Conservation (phyloP, 129 eudicot genomes). For the Cynara cardunculus region DNA sequence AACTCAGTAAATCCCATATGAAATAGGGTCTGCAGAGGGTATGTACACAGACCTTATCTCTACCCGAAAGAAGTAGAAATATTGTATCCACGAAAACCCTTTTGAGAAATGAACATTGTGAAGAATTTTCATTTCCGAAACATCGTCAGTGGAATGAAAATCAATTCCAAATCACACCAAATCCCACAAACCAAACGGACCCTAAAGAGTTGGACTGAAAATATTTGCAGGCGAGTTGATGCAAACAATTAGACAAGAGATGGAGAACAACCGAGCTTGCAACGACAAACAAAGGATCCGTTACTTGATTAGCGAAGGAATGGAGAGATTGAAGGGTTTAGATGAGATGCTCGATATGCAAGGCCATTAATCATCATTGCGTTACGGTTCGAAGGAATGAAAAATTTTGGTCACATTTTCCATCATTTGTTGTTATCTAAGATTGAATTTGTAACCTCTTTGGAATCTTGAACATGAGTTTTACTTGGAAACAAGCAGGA, state of each 20-base stretch:
- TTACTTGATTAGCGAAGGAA: slow-evolving; percentile 70
- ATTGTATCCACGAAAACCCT: no score
- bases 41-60: no score
- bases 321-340: slow-evolving; percentile 56
- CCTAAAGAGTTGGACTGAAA: not conserved
- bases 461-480: not conserved
- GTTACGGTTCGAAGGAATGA: not conserved
- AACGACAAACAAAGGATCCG: slow-evolving; percentile 76
- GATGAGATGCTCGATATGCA: slow-evolving; percentile 89
- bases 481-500: not conserved
- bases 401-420: not conserved
- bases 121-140: no score
- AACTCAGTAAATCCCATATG: no score
- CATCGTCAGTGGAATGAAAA: no score
- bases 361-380: slow-evolving; percentile 36
- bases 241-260: slow-evolving; percentile 66
- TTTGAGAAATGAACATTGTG: no score
- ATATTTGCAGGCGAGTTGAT: slow-evolving; percentile 60
- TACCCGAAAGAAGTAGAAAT: no score
- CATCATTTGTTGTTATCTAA: not conserved
- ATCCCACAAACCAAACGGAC: no score
- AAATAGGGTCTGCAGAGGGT: no score
- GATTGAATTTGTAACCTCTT: not conserved
- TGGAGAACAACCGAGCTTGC: slow-evolving; percentile 68
- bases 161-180: no score